Percentiles rank a stretch among this genome's conserved stretches.
phyloP scores from a whole-genome alignment of 2,329 filamentous ascomycete species.

The Fusarium tjaetaba region DNA sequence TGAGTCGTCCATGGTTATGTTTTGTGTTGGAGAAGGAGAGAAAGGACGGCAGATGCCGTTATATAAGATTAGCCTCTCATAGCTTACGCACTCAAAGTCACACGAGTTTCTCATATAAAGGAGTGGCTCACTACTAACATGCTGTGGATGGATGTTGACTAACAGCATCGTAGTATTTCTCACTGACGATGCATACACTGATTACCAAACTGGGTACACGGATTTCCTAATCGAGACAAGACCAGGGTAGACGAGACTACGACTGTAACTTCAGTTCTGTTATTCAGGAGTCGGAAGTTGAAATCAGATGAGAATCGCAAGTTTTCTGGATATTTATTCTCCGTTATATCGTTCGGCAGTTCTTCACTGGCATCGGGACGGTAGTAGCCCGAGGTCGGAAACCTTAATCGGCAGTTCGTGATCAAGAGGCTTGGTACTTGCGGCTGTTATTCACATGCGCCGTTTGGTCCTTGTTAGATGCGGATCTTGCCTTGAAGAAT shows the following conservation, averaged over 20 bases:
- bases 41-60: not conserved
- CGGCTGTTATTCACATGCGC: not conserved
- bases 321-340: not conserved
- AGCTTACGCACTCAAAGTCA: not conserved
- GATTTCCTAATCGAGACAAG: slow-evolving; percentile 31
- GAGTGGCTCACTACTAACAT: not conserved
- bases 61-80: not conserved
- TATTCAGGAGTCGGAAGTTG: not conserved
- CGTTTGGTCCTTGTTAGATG: not conserved
- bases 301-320: not conserved
- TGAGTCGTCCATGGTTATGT: slow-evolving; percentile 12
- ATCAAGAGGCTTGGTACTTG: not conserved
- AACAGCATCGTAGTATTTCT: not conserved
- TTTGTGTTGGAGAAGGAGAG: not conserved
- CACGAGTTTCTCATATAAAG: not conserved
- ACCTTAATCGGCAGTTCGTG: not conserved
- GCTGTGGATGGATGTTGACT: not conserved
- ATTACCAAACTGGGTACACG: slow-evolving; percentile 40
- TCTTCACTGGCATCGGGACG: not conserved
- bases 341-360: not conserved
- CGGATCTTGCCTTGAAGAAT: not conserved
- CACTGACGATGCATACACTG: slow-evolving; percentile 37
- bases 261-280: not conserved
- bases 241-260: not conserved
- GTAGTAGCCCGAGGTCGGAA: not conserved